phyloP scores from a whole-genome alignment of 208 protist species.

The Trypanosomatidae sp. region DNA sequence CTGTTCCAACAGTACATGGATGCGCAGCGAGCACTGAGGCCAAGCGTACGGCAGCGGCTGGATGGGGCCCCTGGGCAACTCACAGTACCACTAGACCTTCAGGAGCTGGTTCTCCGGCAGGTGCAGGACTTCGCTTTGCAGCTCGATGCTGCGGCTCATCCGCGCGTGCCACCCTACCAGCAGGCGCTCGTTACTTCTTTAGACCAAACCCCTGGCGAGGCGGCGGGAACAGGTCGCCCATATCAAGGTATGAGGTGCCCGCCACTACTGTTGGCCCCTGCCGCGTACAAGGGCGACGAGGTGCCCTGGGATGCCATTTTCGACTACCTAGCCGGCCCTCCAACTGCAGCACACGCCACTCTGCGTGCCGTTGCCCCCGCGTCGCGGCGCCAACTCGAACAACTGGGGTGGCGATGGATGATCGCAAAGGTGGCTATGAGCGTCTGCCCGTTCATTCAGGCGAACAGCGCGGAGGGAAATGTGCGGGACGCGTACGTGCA shows the following conservation, averaged over 20 bases:
- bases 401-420: conserved; percentile 24
- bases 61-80: background rate
- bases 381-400: conserved; percentile 16
- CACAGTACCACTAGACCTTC: conserved; percentile 5
- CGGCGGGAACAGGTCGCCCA: background rate
- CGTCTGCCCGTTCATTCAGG: conserved; percentile 19
- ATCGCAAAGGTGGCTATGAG: conserved; percentile 3
- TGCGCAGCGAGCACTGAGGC: conserved; percentile 16
- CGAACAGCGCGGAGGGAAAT: conserved; percentile 10
- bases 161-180: background rate
- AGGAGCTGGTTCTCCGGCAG: conserved; percentile 21
- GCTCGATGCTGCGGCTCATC: background rate
- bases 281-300: background rate
- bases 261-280: background rate
- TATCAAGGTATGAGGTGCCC: background rate
- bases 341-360: background rate
- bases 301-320: conserved; percentile 17
- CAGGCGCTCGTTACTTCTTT: background rate
- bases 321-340: conserved; percentile 3
- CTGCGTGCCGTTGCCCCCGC: conserved; percentile 19
- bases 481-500: conserved; percentile 27
- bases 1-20: conserved; percentile 23
- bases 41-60: conserved; percentile 6
- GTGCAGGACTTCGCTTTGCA: conserved; percentile 20
- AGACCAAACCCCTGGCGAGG: background rate